A percentile compares a stretch with the other conserved stretches of the same genome.
phyloP scores from a whole-genome alignment of 164 flowering plant genomes.

The Chimonanthus salicifolius region DNA sequence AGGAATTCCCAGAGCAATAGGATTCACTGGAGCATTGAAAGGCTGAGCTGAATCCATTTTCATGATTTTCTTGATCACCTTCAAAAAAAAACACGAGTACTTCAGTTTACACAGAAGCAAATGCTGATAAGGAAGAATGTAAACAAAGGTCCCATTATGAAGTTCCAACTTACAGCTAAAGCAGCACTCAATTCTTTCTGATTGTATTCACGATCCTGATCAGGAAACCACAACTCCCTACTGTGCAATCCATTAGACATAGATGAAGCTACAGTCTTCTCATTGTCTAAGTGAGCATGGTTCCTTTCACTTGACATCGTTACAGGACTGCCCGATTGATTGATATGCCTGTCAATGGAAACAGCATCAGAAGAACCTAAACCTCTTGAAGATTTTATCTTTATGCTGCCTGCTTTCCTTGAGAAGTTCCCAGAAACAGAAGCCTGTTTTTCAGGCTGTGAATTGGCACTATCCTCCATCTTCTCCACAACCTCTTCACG shows the following conservation, averaged over 20 bases:
- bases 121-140: background rate
- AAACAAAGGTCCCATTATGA: background rate
- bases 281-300: constrained; percentile 8
- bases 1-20: constrained; percentile 89
- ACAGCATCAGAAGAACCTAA: constrained; percentile 29
- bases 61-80: constrained; percentile 95
- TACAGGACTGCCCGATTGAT: constrained; percentile 19
- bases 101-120: background rate
- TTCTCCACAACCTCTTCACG: constrained; percentile 36
- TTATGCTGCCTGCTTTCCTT: constrained; percentile 60
- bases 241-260: constrained; percentile 12
- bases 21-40: constrained; percentile 89
- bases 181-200: constrained; percentile 60
- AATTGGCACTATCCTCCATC: constrained; percentile 51
- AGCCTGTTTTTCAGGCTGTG: constrained; percentile 35
- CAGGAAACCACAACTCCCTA: constrained; percentile 24
- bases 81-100: constrained; percentile 1
- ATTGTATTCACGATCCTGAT: constrained; percentile 26
- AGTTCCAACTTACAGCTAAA: constrained; percentile 26
- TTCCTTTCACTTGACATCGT: constrained; percentile 22
- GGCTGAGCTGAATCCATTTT: constrained; percentile 99
- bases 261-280: constrained; percentile 9
- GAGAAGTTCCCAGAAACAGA: constrained; percentile 24
- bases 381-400: constrained; percentile 60
- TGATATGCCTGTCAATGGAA: background rate